Conservation (phyloP, 202 grass and related monocot genomes). For the Digitaria exilis region DNA sequence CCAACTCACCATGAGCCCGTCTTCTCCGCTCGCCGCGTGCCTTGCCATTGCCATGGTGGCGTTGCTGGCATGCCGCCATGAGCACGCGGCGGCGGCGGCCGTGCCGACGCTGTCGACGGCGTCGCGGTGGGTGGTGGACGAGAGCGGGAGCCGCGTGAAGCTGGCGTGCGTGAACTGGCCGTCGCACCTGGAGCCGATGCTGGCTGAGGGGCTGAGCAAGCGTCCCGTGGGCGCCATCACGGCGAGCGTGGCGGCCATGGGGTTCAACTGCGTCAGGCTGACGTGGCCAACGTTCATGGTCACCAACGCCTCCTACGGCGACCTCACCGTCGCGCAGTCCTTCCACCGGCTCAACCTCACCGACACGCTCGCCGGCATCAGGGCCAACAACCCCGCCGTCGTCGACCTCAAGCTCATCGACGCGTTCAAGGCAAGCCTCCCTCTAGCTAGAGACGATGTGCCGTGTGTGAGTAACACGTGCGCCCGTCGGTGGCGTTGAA, state of each 20-base stretch:
- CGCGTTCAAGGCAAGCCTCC: conserved; percentile 68
- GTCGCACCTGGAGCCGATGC: conserved; percentile 83
- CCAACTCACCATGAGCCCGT: conserved; percentile 14
- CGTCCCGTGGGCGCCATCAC: conserved; percentile 61
- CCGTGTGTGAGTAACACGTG: no score
- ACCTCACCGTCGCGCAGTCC: conserved; percentile 68
- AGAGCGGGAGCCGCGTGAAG: conserved; percentile 67
- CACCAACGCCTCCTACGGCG: conserved; percentile 62
- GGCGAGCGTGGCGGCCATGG: conserved; percentile 54
- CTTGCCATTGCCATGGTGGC: not conserved
- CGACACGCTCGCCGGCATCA: conserved; percentile 53
- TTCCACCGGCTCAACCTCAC: conserved; percentile 68
- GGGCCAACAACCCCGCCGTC: conserved; percentile 59
- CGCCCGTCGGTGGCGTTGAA: not conserved
- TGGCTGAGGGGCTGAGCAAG: conserved; percentile 79
- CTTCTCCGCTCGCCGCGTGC: conserved; percentile 23
- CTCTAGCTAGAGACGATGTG: not conserved
- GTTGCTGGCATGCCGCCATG: conserved; percentile 11
- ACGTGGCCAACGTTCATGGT: conserved; percentile 85
- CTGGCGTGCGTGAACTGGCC: conserved; percentile 93
- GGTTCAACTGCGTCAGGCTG: conserved; percentile 92
- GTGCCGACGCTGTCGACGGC: conserved; percentile 52
- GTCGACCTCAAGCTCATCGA: conserved; percentile 69
- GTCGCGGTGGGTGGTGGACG: conserved; percentile 83
- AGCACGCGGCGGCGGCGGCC: not conserved